Percentiles rank a stretch among this genome's conserved stretches.
These are phyloP conservation scores for Paecilomyces fulvus DNA, from an alignment of 2,329 filamentous ascomycete species.

Conservation along the genomic window DNA sequence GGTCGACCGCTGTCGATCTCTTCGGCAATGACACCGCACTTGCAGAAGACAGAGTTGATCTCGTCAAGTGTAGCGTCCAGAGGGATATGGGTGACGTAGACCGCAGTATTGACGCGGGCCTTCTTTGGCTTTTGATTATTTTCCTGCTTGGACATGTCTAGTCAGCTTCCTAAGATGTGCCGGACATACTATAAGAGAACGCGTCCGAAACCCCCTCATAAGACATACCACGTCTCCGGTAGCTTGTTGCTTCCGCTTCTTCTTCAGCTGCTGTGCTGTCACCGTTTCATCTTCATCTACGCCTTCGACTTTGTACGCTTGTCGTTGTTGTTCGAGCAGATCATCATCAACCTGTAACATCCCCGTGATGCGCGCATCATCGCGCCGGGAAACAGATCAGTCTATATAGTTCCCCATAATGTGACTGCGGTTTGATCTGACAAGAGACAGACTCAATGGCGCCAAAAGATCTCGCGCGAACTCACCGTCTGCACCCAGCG, in stretches of 20 bases:
- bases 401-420: constrained; percentile 16
- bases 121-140: constrained; percentile 33
- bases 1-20: constrained; percentile 82
- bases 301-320: constrained; percentile 52
- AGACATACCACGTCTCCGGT: constrained; percentile 43
- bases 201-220: not conserved
- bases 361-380: constrained; percentile 4
- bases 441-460: constrained; percentile 6
- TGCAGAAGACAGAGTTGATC: constrained; percentile 75
- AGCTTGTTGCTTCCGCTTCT: constrained; percentile 45
- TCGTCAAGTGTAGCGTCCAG: constrained; percentile 70
- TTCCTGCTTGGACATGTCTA: constrained; percentile 9
- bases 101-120: constrained; percentile 66
- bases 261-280: constrained; percentile 39
- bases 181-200: not conserved
- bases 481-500: constrained; percentile 65
- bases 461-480: constrained; percentile 11
- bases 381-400: constrained; percentile 24
- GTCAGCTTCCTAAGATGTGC: not conserved
- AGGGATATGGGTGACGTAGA: constrained; percentile 87
- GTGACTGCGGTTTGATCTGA: constrained; percentile 4
- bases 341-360: constrained; percentile 50
- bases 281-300: constrained; percentile 48
- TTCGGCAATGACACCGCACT: constrained; percentile 86
- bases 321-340: constrained; percentile 51